phyloP scores from a whole-genome alignment of 2,329 filamentous ascomycete genomes.

The Calonectria henricotiae region DNA sequence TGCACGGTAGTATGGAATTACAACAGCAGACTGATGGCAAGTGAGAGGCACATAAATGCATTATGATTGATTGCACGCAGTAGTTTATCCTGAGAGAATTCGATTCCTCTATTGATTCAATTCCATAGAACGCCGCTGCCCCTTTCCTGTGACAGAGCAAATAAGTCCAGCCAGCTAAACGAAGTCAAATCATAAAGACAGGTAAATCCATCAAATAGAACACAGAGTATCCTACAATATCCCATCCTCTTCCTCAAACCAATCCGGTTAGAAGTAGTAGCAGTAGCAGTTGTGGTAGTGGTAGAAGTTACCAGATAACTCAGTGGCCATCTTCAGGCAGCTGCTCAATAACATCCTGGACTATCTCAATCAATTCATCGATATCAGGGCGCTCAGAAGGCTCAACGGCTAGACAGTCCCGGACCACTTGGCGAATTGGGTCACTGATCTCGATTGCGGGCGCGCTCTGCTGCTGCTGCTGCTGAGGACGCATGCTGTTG shows the following conservation, averaged over 20 bases:
- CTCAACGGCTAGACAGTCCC: constrained; percentile 89
- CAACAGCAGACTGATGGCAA: not conserved
- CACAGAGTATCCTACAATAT: constrained; percentile 41
- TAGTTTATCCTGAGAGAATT: constrained; percentile 44
- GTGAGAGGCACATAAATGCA: constrained; percentile 27
- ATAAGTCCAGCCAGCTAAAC: constrained; percentile 20
- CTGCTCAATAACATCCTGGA: constrained; percentile 80
- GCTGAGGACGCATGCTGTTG: constrained; percentile 58
- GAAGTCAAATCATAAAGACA: constrained; percentile 30
- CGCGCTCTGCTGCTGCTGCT: constrained; percentile 54
- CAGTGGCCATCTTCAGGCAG: constrained; percentile 71
- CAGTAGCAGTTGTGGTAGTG: not conserved
- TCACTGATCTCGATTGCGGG: constrained; percentile 78
- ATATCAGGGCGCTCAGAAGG: constrained; percentile 90
- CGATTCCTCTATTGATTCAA: constrained; percentile 48
- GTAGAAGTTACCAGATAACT: constrained; percentile 3
- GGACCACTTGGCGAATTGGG: constrained; percentile 87
- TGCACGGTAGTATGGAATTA: constrained; percentile 1
- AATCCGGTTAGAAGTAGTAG: not conserved
- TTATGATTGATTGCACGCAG: constrained; percentile 30
- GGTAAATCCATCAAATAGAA: constrained; percentile 30
- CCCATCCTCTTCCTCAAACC: not conserved
- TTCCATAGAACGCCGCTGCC: constrained; percentile 49
- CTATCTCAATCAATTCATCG: constrained; percentile 84
- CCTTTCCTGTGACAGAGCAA: constrained; percentile 36